Conservation (phyloP, 768 basidiomycete genomes). For the Mycena vulgaris region DNA sequence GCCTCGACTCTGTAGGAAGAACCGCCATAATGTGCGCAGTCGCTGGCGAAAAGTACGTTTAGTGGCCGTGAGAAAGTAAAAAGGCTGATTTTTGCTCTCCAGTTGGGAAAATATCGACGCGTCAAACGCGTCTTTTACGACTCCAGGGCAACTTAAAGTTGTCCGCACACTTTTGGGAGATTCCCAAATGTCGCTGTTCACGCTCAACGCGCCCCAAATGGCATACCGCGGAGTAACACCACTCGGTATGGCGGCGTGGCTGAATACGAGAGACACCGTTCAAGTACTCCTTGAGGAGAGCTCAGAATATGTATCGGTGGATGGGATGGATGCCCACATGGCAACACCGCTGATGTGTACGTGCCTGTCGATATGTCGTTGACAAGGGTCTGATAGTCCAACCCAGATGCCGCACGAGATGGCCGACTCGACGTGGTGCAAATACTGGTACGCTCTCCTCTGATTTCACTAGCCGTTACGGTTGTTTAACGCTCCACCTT, state of each 20-base stretch:
- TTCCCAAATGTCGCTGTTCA: slow-evolving; percentile 74
- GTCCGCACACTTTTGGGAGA: slow-evolving; percentile 71
- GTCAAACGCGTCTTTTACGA: slow-evolving; percentile 79
- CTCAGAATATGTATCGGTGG: slow-evolving; percentile 74
- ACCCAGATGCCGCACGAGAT: slow-evolving; percentile 83
- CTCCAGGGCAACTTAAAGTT: slow-evolving; percentile 67
- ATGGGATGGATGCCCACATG: slow-evolving; percentile 81
- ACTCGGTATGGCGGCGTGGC: slow-evolving; percentile 85
- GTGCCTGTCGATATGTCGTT: slow-evolving; percentile 46
- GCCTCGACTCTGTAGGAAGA: slow-evolving; percentile 71
- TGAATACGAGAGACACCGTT: slow-evolving; percentile 75
- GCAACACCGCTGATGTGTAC: slow-evolving; percentile 90
- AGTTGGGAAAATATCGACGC: slow-evolving; percentile 82
- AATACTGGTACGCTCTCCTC: slow-evolving; percentile 65
- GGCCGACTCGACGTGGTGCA: slow-evolving; percentile 77
- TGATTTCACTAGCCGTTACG: slow-evolving; percentile 4
- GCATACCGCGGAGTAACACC: slow-evolving; percentile 83
- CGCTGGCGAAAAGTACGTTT: slow-evolving; percentile 77
- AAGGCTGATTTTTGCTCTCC: slow-evolving; percentile 17
- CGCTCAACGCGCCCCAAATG: slow-evolving; percentile 81
- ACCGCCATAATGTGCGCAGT: slow-evolving; percentile 79
- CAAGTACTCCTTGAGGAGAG: slow-evolving; percentile 75
- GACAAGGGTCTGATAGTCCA: slow-evolving; percentile 26
- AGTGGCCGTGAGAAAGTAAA: slow-evolving; percentile 20
- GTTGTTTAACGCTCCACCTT: slow-evolving; percentile 6